A percentile compares a stretch with the other conserved stretches of the same genome.
Conservation (phyloP, 768 basidiomycete genomes). For the Termitomyces eurrhizus region DNA sequence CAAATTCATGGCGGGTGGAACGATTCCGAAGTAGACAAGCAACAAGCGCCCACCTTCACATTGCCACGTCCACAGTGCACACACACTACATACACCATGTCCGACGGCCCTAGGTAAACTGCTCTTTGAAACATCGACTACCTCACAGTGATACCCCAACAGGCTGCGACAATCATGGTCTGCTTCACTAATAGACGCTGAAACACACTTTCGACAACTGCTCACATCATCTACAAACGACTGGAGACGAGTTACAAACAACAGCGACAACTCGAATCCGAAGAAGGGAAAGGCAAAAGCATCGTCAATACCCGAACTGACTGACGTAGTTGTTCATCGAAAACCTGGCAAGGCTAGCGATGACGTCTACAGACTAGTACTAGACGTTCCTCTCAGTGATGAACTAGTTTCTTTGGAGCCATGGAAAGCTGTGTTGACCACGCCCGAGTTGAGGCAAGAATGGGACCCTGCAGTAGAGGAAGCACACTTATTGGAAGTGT, state of each 20-base stretch:
- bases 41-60: neutral
- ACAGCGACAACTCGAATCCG: slow-evolving; percentile 31
- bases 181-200: slow-evolving; percentile 67
- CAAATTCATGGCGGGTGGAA: neutral
- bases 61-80: neutral
- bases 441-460: slow-evolving; percentile 83
- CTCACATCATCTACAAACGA: slow-evolving; percentile 67
- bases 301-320: slow-evolving; percentile 51
- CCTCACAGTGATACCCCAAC: slow-evolving; percentile 1
- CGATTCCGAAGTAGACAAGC: slow-evolving; percentile 9
- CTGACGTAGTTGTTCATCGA: slow-evolving; percentile 78
- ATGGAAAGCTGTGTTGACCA: slow-evolving; percentile 78
- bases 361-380: slow-evolving; percentile 72
- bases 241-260: slow-evolving; percentile 77
- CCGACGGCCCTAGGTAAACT: slow-evolving; percentile 59
- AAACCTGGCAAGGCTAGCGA: slow-evolving; percentile 67
- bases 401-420: slow-evolving; percentile 63
- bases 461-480: slow-evolving; percentile 95
- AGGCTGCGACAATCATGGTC: slow-evolving; percentile 86
- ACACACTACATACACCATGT: slow-evolving; percentile 28
- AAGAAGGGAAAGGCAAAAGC: slow-evolving; percentile 62
- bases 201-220: slow-evolving; percentile 73
- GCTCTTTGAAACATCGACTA: neutral
- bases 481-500: slow-evolving; percentile 76
- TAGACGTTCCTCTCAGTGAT: slow-evolving; percentile 73